Evolutionary conservation across 2,329 filamentous ascomycete genomes (phyloP), one percentile per base, ranked within the genome.

Genomic region (Aureobasidium melanogenum): DNA sequence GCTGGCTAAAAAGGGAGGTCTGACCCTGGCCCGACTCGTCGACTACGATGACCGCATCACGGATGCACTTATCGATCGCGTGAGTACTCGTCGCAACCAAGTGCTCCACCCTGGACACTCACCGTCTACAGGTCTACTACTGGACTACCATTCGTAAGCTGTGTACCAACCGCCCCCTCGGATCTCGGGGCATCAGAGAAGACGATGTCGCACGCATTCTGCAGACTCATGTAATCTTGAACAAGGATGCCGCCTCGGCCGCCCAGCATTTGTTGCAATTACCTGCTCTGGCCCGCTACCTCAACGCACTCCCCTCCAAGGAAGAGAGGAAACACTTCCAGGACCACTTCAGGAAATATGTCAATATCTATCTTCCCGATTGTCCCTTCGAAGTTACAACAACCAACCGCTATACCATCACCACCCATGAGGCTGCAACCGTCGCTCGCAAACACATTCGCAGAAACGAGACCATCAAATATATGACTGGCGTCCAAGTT

Each of bases 141-240:
- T 97, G 94, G 93, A 93, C 93, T 6, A 89, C 84, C 4, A 96
- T 97, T 63, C 92, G 93, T 66, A 99, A 99, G 76, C 96, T 97
- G 70, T 87, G 89, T 64, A 86, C 61, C 90, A 89, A 60, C 28
- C 97, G 96, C 74, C 88, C 44, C n/a, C 44, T 89, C 68, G 83
- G 91, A 0, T 91, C 88, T 7, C 87, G 94, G 64, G 90, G 90
- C 43, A 80, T 97, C 55, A 84, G 83, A 59, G 82, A 86, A 65
- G 83, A 87, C 54, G 79, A 84, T 24, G 79, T 88, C 41, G 80
- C 82, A 61, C 75, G 78, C 64, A 83, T 86, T 62, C 73, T 88
- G 36, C 81, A 85, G 47, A 75, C 81, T 66, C 74, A 89, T 69
- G 82, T 95, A 15, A 84, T 96, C 64, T 78, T 96, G 64, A 81